Base-by-base conservation (phyloP, 768 basidiomycete genomes). In the Peribolospora kevripleyi region DNA sequence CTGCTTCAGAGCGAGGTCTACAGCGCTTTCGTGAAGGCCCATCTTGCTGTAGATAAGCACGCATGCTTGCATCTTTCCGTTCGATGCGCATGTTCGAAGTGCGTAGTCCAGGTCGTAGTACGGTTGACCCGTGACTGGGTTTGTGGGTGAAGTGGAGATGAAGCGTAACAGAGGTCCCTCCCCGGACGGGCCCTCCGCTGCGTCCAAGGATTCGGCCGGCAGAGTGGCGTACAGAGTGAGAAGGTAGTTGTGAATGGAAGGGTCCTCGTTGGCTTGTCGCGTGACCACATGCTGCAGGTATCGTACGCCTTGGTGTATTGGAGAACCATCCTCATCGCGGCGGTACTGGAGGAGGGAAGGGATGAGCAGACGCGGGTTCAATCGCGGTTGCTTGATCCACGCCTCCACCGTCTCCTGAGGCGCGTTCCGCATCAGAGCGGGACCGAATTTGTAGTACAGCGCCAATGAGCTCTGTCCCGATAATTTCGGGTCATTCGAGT, bases 81-180 rank as follows among this genome's bases (percentile, higher is more conserved):
- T 73, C 61, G 78, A 76, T 65, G 85, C 90, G 72, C 90, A 97
- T 48, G 95, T 68, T 13, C 93, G 77, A 55, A 98, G 66, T 1
- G 93, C 93, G 65, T 97, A 98, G 68, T 98, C 93, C 50, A 98
- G 76, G 63, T 97, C 88, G 67, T 87, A 97, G 66, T 87, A 91
- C 3, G 91, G 91, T 64, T 79, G 80, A 5, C 77, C 78, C 0
- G 84, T 85, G 40, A 82, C 66, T 0, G 86, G 81, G 65, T 95
- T 79, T 13, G 77, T 74, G 1, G 87, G 88, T 0, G 84, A 81
- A 2, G 75, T 75, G 13, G 77, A 76, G 37, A 98, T 74, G 71
- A 93, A 95, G 25, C 81, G 80, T 14, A 70, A 59, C 6, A 72
- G 64, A 5, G 39, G 40, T 10, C 40, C 9, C n/a, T 38, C 43